phyloP scores from a whole-genome alignment of 169 alveolate genomes.

The Cryptosporidium ryanae region DNA sequence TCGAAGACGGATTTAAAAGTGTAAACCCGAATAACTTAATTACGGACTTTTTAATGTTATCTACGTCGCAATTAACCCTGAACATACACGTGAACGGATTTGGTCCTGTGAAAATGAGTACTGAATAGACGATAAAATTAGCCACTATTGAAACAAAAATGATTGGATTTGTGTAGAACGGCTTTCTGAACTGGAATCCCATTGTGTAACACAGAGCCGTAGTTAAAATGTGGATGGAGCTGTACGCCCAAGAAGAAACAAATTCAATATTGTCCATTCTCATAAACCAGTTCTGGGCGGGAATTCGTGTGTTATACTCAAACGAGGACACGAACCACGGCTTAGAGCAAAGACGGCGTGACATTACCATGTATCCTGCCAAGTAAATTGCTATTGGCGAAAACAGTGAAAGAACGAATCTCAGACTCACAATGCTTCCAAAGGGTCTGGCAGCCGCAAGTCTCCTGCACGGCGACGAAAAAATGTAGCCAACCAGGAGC shows the following conservation, averaged over 20 bases:
- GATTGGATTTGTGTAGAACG: constrained; percentile 36
- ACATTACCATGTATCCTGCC: constrained; percentile 40
- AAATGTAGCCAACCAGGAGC: constrained; percentile 32
- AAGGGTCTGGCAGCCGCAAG: constrained; percentile 70
- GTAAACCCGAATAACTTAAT: constrained; percentile 83
- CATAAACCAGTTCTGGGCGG: constrained; percentile 72
- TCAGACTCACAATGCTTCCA: constrained; percentile 56
- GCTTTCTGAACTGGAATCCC: constrained; percentile 74
- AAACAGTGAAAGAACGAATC: constrained; percentile 16
- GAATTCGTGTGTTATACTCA: constrained; percentile 1
- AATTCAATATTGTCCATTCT: constrained; percentile 62
- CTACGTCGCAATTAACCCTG: constrained; percentile 90
- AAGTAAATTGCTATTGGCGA: constrained; percentile 15
- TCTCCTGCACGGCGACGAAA: constrained; percentile 42
- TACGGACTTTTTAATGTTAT: constrained; percentile 80
- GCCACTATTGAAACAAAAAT: constrained; percentile 6
- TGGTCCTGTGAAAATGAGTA: constrained; percentile 85
- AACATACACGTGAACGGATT: constrained; percentile 85
- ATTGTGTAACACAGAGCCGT: constrained; percentile 57
- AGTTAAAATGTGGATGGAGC: constrained; percentile 37
- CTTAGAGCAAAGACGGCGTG: constrained; percentile 17
- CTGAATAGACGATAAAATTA: constrained; percentile 8
- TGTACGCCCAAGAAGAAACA: constrained; percentile 40
- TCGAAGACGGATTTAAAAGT: constrained; percentile 86
- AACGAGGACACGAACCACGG: constrained; percentile 58